Conservation (phyloP, 305 asterid genomes). For the Fraxinus angustifolia region DNA sequence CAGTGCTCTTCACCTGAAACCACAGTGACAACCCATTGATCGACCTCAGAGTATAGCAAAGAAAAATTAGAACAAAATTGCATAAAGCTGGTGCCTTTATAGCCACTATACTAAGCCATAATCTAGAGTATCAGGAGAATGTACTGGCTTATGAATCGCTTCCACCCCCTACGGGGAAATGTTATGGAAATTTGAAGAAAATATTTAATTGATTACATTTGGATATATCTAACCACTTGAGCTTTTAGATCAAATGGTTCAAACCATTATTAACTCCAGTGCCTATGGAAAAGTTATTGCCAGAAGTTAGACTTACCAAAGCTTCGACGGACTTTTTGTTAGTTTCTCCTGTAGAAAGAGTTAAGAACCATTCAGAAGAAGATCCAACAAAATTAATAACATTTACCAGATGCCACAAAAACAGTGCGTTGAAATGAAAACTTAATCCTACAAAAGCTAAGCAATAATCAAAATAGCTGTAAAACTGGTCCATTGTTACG, state of each 20-base stretch:
- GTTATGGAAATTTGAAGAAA: neutral
- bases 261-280: neutral
- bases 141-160: neutral
- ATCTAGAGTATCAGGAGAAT: neutral
- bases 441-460: neutral
- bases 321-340: conserved; percentile 73
- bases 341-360: conserved; percentile 54
- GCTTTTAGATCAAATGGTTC: neutral
- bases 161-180: neutral
- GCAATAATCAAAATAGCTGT: neutral
- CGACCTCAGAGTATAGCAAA: neutral
- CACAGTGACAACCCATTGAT: neutral
- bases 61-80: neutral
- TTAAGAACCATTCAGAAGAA: neutral
- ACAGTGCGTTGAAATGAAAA: neutral
- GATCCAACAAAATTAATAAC: neutral
- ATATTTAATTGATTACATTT: neutral
- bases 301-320: conserved; percentile 45
- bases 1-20: conserved; percentile 67
- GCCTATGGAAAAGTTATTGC: neutral
- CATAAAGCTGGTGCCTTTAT: neutral
- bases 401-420: neutral
- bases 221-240: neutral
- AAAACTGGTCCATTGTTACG: neutral
- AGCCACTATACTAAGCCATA: neutral